Base-by-base conservation (phyloP, 305 asterid genomes). In the Fraxinus nigra region DNA sequence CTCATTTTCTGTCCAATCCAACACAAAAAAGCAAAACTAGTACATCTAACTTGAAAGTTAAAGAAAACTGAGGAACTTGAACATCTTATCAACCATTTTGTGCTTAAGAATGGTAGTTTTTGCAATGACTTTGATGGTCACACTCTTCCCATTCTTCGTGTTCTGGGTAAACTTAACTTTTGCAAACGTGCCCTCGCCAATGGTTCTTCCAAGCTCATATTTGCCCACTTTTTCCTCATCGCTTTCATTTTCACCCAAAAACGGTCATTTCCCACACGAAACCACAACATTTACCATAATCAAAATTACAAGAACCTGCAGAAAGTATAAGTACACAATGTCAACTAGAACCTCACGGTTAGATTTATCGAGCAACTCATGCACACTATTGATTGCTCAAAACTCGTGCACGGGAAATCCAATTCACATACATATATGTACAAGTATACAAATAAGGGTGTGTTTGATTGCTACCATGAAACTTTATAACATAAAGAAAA, bases 181-280 rank as follows among this genome's bases (percentile, higher is more conserved):
- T 1, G 98, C 97, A 86, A 95, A 93, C 72, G 95, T 91, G 32
- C 98, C 98, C 88, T 93, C 93, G 2, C 98, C 98, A 56, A 95
- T 87, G 54, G 98, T 95, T 87, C 92, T 88, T 54, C 98, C 98
- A 77, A 93, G 84, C 90, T 93, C 97, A 88, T 92, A 95, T 76
- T 95, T 95, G 4, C 98, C 98, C 81, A 95, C 85, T 85, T 84
- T 92, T 89, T 90, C 81, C 88, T 91, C 85, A 80, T 89, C 24
- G 83, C 86, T 89, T 76, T 90, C 97, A 93, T 93, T 72, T 87
- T 89, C 80, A 35, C 75, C 37, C 82, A 33, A 72, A 77, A 85
- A 81, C 24, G 84, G 82, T 86, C 93, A 87, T 86, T 79, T 78
- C 87, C 84, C 85, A 37, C 61, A 74, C 67, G 76, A 81, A 54